These are phyloP conservation scores for Alternaria angustiovoidea DNA, from an alignment of 2,329 filamentous ascomycete genomes.

Conservation along the genomic window DNA sequence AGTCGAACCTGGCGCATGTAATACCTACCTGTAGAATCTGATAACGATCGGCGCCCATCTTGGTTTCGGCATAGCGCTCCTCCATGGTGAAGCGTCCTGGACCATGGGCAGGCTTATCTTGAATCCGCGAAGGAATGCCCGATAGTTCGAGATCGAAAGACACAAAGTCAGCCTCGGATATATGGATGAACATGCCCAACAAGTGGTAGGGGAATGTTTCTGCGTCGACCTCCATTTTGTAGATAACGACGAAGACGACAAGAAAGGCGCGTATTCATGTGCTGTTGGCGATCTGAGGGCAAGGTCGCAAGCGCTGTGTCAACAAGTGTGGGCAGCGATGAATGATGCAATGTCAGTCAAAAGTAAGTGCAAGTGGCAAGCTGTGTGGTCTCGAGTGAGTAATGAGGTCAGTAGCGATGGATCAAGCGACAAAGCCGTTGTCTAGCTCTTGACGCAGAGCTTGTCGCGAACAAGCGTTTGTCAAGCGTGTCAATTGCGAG, in stretches of 20 bases:
- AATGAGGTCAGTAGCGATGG: conserved; percentile 25
- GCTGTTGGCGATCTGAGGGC: not conserved
- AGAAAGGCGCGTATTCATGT: not conserved
- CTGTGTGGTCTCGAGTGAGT: conserved; percentile 11
- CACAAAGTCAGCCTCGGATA: conserved; percentile 68
- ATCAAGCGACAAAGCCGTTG: conserved; percentile 17
- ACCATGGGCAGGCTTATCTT: conserved; percentile 42
- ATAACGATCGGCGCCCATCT: conserved; percentile 67
- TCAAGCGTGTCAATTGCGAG: conserved; percentile 13
- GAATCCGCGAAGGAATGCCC: conserved; percentile 61
- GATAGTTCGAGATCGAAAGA: conserved; percentile 73
- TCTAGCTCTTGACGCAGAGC: conserved; percentile 16
- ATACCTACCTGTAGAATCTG: conserved; percentile 73
- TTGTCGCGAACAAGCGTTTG: conserved; percentile 13
- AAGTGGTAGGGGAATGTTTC: conserved; percentile 60
- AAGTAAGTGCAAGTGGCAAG: conserved; percentile 14
- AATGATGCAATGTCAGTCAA: not conserved
- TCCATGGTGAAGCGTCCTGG: conserved; percentile 62
- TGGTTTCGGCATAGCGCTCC: conserved; percentile 68
- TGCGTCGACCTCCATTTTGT: conserved; percentile 65
- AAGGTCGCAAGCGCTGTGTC: not conserved
- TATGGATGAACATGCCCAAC: conserved; percentile 64
- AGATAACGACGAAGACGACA: not conserved
- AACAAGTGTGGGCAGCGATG: not conserved
- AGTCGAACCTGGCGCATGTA: conserved; percentile 68